Evolutionary conservation across 768 basidiomycete species (phyloP), one percentile per base, ranked within the genome.

Genomic region (Mycena galopus): DNA sequence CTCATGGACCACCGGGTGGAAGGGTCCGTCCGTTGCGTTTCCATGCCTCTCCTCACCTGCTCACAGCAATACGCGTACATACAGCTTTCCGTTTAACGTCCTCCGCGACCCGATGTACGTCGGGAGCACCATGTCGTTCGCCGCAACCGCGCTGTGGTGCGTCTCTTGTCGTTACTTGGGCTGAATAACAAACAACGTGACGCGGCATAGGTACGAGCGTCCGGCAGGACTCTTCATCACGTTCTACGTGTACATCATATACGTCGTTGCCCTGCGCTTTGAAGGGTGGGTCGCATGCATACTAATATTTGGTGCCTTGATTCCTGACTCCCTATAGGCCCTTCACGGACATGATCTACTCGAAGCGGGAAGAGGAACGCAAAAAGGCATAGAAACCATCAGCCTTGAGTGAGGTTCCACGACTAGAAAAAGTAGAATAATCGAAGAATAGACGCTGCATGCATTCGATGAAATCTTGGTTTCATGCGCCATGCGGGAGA

Each of bases 61-160:
- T 47, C 33, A 23, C 44, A 60, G 21, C 9, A n/a, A n/a, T n/a
- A 35, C 32, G 30, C 19, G 19, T 72, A 23, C 53, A 32, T 33
- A 56, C 69, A 89, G 88, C 25, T 99, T 99, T 86, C 97, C 97
- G 0, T 99, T 98, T 88, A 97, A 97, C 79, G 88, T 98, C 57
- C 86, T 97, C 50, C 87, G 90, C 23, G 93, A 98, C 81, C 97
- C 97, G 0, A 99, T 99, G 97, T 99, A 99, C 79, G 94, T 96
- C 56, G 97, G 97, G 10, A 96, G 93, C 78, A 96, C 96, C 7
- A 84, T 99, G 85, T 94, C 92, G 80, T 98, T 98, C 83, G 83
- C 90, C 42, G 97, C 92, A 25, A 91, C 90, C 1, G 93, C 97
- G 0, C 86, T 99, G 37, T 97, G 96, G 96, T 96, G 70, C 77